Evolutionary conservation across 73 alveolate genomes (phyloP).

Genomic region (Paramecium primaurelia): DNA sequence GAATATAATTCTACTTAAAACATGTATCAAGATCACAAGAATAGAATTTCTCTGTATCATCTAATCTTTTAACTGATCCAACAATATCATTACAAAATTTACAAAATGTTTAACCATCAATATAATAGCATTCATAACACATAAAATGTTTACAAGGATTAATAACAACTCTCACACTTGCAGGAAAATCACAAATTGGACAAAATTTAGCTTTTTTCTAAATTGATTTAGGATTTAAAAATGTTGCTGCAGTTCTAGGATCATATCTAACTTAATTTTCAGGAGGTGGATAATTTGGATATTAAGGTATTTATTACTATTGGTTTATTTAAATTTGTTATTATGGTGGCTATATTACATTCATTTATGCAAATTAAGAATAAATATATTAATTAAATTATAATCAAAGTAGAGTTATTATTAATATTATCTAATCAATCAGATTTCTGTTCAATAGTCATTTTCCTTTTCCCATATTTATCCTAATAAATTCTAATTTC

Average conservation of each 20-base stretch:
- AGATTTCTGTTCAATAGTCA: neutral
- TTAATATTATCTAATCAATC: neutral
- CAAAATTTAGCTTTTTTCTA: constrained; percentile 68
- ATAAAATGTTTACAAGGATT: constrained; percentile 76
- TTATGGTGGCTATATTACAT: neutral
- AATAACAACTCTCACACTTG: constrained; percentile 74
- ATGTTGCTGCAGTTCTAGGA: constrained; percentile 26
- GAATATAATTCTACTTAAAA: neutral
- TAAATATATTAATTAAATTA: neutral
- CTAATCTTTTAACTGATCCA: constrained; percentile 14
- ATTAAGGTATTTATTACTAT: neutral
- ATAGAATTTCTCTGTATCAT: constrained; percentile 10
- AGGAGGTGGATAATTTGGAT: constrained; percentile 35
- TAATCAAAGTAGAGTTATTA: neutral
- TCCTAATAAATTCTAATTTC: neutral
- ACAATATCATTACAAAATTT: constrained; percentile 41
- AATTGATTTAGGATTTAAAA: constrained; percentile 41
- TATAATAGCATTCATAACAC: constrained; percentile 71
- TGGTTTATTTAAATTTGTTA: neutral
- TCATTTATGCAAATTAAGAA: neutral
- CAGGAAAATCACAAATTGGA: constrained; percentile 81
- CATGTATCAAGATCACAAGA: constrained; percentile 46
- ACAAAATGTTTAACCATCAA: constrained; percentile 43
- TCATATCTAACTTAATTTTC: constrained; percentile 44
- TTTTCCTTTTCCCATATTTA: neutral